A percentile compares a stretch with the other conserved stretches of the same genome.
phyloP scores from a whole-genome alignment of 2,329 filamentous ascomycete species.

The Scorias spongiosa region DNA sequence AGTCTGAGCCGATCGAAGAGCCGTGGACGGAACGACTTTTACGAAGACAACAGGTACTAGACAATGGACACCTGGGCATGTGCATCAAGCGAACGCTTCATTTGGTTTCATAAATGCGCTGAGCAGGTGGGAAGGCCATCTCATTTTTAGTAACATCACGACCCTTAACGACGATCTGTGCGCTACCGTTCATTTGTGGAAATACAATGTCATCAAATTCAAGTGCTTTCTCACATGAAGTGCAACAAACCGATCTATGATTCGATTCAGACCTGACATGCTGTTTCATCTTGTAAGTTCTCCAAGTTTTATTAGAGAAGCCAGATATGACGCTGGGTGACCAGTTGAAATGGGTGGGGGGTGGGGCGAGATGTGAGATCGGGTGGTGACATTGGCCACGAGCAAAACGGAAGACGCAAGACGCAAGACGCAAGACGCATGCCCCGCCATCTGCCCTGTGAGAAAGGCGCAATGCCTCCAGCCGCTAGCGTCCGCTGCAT shows the following conservation, averaged over 20 bases:
- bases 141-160: neutral
- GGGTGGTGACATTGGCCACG: too few species aligned
- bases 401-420: too few species aligned
- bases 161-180: neutral
- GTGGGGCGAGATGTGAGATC: neutral
- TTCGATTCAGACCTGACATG: neutral
- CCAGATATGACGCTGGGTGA: neutral
- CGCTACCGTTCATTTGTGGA: neutral
- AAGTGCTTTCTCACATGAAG: neutral
- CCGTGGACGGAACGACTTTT: neutral
- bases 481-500: neutral
- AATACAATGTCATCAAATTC: neutral
- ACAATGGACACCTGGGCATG: neutral
- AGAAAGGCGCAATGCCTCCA: neutral
- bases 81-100: neutral
- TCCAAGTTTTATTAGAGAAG: neutral
- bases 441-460: neutral
- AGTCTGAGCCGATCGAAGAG: neutral
- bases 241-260: neutral
- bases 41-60: neutral
- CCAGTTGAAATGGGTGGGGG: neutral
- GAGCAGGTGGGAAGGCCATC: neutral
- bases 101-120: neutral
- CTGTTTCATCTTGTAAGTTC: neutral
- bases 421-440: neutral